Evolutionary conservation across 768 basidiomycete genomes (phyloP), one percentile per base, ranked within the genome.

Genomic region (Leucosporidium creatinivorum): DNA sequence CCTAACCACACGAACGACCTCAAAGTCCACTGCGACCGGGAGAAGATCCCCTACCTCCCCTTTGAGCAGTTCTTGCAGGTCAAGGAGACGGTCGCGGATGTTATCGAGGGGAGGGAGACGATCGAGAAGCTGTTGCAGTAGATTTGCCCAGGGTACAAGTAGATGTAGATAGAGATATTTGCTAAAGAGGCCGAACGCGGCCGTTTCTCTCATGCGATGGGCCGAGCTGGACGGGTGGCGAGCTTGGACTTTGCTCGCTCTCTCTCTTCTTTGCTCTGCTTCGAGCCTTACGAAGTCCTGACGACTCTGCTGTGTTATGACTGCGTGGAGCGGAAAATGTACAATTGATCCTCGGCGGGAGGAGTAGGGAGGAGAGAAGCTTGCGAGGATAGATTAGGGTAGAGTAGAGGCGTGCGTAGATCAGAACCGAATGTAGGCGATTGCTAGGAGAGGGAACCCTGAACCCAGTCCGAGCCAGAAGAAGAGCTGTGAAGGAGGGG

Each of bases 381-480:
- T 44, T 44, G 39, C 39, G 39, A 44, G 39, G 39, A 44, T 44
- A 44, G 39, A 44, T 44, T 7, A 51, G 21, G 21, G 25, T 4
- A 26, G 25, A n/a, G 50, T 3, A 50, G n/a, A 23, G 57, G 26
- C 9, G 57, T 7, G 6, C 8, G 15, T 0, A 4, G 15, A 44
- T 69, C 52, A 87, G 70, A 85, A 85, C 48, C 83, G 82, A 63
- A 83, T 81, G 69, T 85, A 88, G 28, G 82, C 88, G 25, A 93
- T 89, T 70, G 91, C 93, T 21, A 99, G 83, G 63, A 98, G 78
- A 2, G 96, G 96, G 82, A 98, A 92, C 19, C 94, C 94, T 9
- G 86, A 73, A 75, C 82, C 76, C 23, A 98, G 83, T 4, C 93
- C 93, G 26, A 92, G 71, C 96, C 96, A 99, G 77, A 99, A 98